Evolutionary conservation across 305 asterid genomes (phyloP), one percentile per base, ranked within the genome.

Genomic region (Solanum chacoense): DNA sequence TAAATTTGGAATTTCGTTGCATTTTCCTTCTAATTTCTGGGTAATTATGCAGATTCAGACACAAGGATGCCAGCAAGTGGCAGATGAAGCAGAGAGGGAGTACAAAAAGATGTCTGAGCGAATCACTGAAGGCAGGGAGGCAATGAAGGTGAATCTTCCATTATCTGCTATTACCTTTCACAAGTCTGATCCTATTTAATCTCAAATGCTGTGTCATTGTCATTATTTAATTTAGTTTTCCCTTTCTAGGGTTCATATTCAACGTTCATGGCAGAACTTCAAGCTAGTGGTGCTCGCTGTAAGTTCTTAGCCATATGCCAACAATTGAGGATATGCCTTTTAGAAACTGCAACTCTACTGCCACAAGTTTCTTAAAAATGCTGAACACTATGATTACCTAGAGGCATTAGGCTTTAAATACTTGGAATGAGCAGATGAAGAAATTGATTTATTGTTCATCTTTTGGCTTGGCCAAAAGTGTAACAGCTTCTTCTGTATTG

Each of bases 41-140:
- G 40, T 55, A 77, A 77, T 78, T 65, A 37, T 65, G 91, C 94
- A 97, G 99, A 91, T 95, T 37, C 99, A 95, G 90, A 92, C 92
- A 88, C 98, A 97, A 91, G 94, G 93, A 55, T 95, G 98, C 88
- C 95, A 95, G 92, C 93, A 94, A 89, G 86, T 93, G 85, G 89
- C 92, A 94, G 98, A 95, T 87, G 98, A 95, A 92, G 95, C 94
- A 74, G 99, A 96, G 75, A 95, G 89, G 92, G 98, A 95, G 59
- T 91, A 91, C 89, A 93, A 95, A 94, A 95, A 94, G 91, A 90
- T 94, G 87, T 89, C 91, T 89, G 96, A 91, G 59, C 91, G 93
- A 90, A 94, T 95, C 89, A 90, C 84, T 79, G 96, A 94, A 92
- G 98, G 97, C 59, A 94, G 90, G 87, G 97, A 95, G 88, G 95